Conservation (phyloP, 2,329 filamentous ascomycete genomes). For the Epichloe baconii region DNA sequence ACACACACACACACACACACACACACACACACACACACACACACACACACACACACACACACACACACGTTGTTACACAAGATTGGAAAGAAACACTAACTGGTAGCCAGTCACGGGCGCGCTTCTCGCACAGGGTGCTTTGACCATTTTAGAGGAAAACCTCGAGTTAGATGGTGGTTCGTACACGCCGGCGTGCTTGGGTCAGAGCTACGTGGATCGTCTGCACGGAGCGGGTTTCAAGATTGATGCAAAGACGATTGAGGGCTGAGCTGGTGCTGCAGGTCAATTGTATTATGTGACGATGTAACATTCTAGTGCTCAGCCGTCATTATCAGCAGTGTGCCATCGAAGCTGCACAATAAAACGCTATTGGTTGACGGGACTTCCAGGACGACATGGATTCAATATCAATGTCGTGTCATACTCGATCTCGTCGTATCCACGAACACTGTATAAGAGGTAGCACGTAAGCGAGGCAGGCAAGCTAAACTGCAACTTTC, state of each 20-base stretch:
- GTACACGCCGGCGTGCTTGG: slow-evolving; percentile 59
- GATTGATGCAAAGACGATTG: slow-evolving; percentile 36
- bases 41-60: not conserved
- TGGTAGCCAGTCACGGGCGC: slow-evolving; percentile 45
- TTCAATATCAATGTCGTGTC: too few relatives aligned
- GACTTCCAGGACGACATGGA: too few relatives aligned
- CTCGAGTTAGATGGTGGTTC: slow-evolving; percentile 50
- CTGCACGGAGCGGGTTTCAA: slow-evolving; percentile 48
- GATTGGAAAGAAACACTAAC: not conserved
- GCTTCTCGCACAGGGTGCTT: slow-evolving; percentile 49
- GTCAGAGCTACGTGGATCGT: slow-evolving; percentile 52
- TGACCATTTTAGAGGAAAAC: slow-evolving; percentile 51
- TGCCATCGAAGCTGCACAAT: too few relatives aligned
- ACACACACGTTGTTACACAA: not conserved
- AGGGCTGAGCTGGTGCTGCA: slow-evolving; percentile 11
- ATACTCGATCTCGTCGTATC: too few relatives aligned
- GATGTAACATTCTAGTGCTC: not conserved
- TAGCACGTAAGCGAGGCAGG: not conserved
- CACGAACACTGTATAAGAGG: too few relatives aligned
- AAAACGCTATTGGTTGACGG: too few relatives aligned
- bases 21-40: not conserved
- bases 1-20: not conserved
- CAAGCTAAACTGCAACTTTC: not conserved
- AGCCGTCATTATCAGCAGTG: not conserved
- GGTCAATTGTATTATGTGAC: too few relatives aligned